Base-by-base conservation (phyloP, 164 flowering plant genomes). In the Saururus chinensis region DNA sequence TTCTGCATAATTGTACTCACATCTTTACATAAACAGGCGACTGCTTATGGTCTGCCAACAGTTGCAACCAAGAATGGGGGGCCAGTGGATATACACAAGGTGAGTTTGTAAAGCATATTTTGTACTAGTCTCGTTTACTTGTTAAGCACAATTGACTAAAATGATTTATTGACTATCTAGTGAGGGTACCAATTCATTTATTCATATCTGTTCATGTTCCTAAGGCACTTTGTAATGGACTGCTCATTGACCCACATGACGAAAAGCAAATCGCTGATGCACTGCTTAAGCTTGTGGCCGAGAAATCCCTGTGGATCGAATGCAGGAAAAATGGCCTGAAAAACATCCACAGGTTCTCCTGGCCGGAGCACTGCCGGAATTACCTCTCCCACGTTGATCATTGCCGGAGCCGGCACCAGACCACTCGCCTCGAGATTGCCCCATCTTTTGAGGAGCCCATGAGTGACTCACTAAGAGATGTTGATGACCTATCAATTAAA, bases 61-160 rank as follows among this genome's bases (percentile, higher is more conserved):
- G 89, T 84, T 26, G 89, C 89, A 57, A 84, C 88, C 0, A 81
- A 84, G 69, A 86, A 84, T 64, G 89, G 93, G 13, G 93, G 93
- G 7, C 88, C 89, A 0, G 93, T 86, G 20, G 92, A 86, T 64
- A 86, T 86, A 59, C 65, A 74, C 62, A 84, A 82, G 87, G 92
- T 80, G 68, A 65, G 16, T 16, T 57, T 0, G 19, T 57, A 10
- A 9, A n/a, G n/a, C n/a, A n/a, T n/a, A n/a, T n/a, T n/a, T n/a
- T n/a, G n/a, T n/a, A n/a, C n/a, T n/a, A n/a, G n/a, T n/a, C n/a
- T n/a, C n/a, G n/a, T n/a, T n/a, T n/a, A n/a, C n/a, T n/a, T n/a
- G n/a, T n/a, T n/a, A n/a, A n/a, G n/a, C n/a, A n/a, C n/a, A n/a
- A 54, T 54, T 16, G 22, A 22, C 9, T 16, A 24, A 49, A 49